Evolutionary conservation across 768 basidiomycete genomes (phyloP).

Genomic region (Albatrellus ellisii): DNA sequence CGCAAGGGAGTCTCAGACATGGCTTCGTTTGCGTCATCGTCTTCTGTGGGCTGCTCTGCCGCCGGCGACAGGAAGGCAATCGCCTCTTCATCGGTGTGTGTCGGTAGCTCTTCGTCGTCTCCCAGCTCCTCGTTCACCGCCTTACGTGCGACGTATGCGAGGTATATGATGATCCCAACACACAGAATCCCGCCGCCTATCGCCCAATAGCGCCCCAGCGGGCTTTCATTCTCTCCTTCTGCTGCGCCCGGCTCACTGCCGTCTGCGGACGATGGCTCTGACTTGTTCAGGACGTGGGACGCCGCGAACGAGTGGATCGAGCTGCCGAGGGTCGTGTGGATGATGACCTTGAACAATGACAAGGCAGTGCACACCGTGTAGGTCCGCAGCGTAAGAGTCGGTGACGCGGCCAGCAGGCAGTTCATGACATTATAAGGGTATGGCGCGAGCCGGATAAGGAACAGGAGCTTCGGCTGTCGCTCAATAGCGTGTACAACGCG

Average conservation of each 20-base stretch:
- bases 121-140: constrained; percentile 44
- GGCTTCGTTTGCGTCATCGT: constrained; percentile 31
- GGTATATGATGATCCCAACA: constrained; percentile 63
- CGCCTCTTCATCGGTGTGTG: constrained; percentile 13
- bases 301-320: constrained; percentile 77
- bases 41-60: constrained; percentile 19
- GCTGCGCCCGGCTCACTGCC: no score
- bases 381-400: constrained; percentile 63
- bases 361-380: constrained; percentile 73
- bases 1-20: not conserved
- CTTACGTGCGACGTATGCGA: constrained; percentile 63
- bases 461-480: constrained; percentile 74
- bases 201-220: constrained; percentile 38
- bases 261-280: constrained; percentile 13
- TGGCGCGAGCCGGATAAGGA: constrained; percentile 86
- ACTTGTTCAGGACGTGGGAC: constrained; percentile 28
- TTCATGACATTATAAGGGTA: constrained; percentile 95
- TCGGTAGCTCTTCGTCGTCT: constrained; percentile 25
- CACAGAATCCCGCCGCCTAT: constrained; percentile 57
- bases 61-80: constrained; percentile 12
- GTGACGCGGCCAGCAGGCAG: constrained; percentile 81
- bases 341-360: constrained; percentile 79
- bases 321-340: constrained; percentile 81
- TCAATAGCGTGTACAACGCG: constrained; percentile 83
- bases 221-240: not conserved